Conservation (phyloP, 1,139 yeast genomes). For the Candida buenavistaensis region DNA sequence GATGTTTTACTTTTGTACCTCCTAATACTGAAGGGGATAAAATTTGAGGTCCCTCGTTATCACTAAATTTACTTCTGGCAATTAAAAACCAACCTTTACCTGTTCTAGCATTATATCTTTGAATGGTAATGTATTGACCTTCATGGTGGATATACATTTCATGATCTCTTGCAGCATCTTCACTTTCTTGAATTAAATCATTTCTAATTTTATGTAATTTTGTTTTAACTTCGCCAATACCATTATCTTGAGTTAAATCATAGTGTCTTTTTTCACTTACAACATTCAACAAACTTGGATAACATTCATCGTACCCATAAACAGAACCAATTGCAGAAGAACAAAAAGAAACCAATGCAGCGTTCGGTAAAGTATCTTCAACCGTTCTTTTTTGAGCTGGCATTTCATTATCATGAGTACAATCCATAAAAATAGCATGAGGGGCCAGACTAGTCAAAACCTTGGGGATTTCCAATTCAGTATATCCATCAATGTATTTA, state of each 20-base stretch:
- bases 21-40: slow-evolving; percentile 62
- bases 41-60: slow-evolving; percentile 44
- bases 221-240: slow-evolving; percentile 72
- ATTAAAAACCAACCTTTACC: slow-evolving; percentile 89
- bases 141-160: slow-evolving; percentile 96
- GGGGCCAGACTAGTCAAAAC: slow-evolving; percentile 68
- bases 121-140: slow-evolving; percentile 88
- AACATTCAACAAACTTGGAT: slow-evolving; percentile 75
- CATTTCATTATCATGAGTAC: slow-evolving; percentile 93
- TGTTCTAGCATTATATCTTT: slow-evolving; percentile 76
- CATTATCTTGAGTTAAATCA: slow-evolving; percentile 50
- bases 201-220: slow-evolving; percentile 59
- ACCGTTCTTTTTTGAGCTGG: slow-evolving; percentile 88
- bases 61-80: slow-evolving; percentile 77
- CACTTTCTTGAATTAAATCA: slow-evolving; percentile 63
- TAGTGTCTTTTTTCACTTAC: slow-evolving; percentile 77
- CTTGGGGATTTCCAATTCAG: slow-evolving; percentile 65
- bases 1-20: slow-evolving; percentile 64
- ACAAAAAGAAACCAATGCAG: slow-evolving; percentile 91
- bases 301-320: slow-evolving; percentile 91
- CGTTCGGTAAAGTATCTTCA: slow-evolving; percentile 92
- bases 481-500: slow-evolving; percentile 38
- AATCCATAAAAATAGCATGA: slow-evolving; percentile 95
- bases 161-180: slow-evolving; percentile 66
- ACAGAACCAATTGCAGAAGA: slow-evolving; percentile 94